Conservation (phyloP, 768 basidiomycete species). For the Tricholoma hemisulphureum region DNA sequence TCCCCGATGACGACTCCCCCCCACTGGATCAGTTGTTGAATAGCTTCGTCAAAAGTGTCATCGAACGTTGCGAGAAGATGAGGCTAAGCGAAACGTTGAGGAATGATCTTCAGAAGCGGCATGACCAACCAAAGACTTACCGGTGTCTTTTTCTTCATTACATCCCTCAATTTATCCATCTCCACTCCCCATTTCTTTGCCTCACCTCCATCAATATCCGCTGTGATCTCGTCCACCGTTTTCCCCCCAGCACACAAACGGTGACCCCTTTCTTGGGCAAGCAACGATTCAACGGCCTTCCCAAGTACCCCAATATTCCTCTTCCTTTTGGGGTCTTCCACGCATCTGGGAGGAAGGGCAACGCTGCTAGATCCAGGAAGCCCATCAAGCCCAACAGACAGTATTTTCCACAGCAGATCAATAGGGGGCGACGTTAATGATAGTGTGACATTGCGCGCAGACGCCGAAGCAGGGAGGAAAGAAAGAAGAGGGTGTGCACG, state of each 20-base stretch:
- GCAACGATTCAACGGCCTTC: constrained; percentile 62
- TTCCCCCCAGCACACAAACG: constrained; percentile 61
- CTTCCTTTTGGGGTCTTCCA: constrained; percentile 76
- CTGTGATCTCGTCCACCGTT: constrained; percentile 19
- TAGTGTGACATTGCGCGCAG: constrained; percentile 35
- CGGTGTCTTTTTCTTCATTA: constrained; percentile 55
- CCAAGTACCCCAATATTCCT: constrained; percentile 72
- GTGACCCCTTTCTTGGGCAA: constrained; percentile 62
- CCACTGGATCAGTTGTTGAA: constrained; percentile 73
- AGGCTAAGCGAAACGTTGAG: constrained; percentile 37
- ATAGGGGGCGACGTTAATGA: constrained; percentile 40
- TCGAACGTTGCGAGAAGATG: constrained; percentile 58
- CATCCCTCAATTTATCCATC: constrained; percentile 53
- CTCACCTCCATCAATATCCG: constrained; percentile 59
- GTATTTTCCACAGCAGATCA: constrained; percentile 44
- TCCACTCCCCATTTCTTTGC: constrained; percentile 75
- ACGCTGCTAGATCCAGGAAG: constrained; percentile 76
- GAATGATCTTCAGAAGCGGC: constrained; percentile 9
- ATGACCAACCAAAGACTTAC: constrained; percentile 35
- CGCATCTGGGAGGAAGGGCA: constrained; percentile 71
- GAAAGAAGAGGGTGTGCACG: constrained; percentile 60
- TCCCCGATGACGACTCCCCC: constrained; percentile 68
- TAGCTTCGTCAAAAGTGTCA: constrained; percentile 75
- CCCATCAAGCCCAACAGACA: constrained; percentile 57
- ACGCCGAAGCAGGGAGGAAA: constrained; percentile 41